phyloP scores from a whole-genome alignment of 2,329 filamentous ascomycete species.

The Arthrobotrys musiformis region DNA sequence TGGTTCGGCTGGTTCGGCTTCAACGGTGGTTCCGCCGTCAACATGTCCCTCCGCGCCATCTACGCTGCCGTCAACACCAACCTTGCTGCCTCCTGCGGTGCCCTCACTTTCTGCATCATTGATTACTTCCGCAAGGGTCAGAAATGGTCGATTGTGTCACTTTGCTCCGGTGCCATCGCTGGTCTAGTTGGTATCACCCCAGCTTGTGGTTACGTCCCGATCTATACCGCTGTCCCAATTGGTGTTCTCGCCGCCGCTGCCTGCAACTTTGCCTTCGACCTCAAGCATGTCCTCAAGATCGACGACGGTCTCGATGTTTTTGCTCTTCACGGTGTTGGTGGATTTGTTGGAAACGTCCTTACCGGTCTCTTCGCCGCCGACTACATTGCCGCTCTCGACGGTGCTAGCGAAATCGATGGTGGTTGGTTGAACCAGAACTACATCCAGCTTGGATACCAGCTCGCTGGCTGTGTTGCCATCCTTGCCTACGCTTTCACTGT shows the following conservation, averaged over 20 bases:
- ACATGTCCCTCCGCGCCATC: constrained; percentile 62
- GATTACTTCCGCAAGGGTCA: constrained; percentile 66
- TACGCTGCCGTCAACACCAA: constrained; percentile 72
- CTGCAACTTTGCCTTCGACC: constrained; percentile 66
- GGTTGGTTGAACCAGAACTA: constrained; percentile 68
- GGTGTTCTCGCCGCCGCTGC: constrained; percentile 67
- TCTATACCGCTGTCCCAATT: constrained; percentile 67
- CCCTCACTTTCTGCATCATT: constrained; percentile 68
- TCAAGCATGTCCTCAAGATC: constrained; percentile 68
- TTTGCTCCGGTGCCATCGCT: constrained; percentile 69
- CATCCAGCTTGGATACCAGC: constrained; percentile 69
- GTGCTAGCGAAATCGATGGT: constrained; percentile 64
- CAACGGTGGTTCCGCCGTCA: constrained; percentile 62
- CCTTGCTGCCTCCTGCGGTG: constrained; percentile 69
- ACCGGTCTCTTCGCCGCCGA: constrained; percentile 70
- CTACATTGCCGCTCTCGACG: constrained; percentile 68
- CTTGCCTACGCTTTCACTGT: constrained; percentile 69
- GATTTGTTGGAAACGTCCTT: constrained; percentile 69
- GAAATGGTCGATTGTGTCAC: constrained; percentile 68
- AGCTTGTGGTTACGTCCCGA: constrained; percentile 69
- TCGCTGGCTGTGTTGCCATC: constrained; percentile 70
- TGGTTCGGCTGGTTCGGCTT: constrained; percentile 73
- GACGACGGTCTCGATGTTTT: constrained; percentile 72
- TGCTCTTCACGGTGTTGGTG: constrained; percentile 71
- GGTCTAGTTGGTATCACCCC: constrained; percentile 71